A percentile compares a stretch with the other conserved stretches of the same genome.
phyloP scores from a whole-genome alignment of 768 basidiomycete genomes.

The Boletales sp. region DNA sequence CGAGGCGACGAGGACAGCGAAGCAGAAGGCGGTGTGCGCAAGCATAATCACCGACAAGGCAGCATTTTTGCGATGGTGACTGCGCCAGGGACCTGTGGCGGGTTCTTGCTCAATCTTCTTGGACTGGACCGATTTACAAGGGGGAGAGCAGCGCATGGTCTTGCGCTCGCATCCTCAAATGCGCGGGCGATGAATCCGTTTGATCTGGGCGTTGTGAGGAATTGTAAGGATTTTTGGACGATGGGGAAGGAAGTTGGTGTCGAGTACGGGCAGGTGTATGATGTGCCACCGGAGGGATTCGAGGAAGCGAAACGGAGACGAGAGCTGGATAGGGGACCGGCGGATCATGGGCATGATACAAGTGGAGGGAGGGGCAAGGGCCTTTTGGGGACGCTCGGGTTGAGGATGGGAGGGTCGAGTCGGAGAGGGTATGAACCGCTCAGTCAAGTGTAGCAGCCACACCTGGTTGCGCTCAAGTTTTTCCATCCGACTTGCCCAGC shows the following conservation, averaged over 20 bases:
- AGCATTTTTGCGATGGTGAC: constrained; percentile 32
- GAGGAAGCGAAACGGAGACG: constrained; percentile 62
- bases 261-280: constrained; percentile 86
- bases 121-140: constrained; percentile 94
- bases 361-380: constrained; percentile 39
- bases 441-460: constrained; percentile 21
- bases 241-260: constrained; percentile 82
- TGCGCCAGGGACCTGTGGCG: constrained; percentile 33
- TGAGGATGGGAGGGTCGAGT: constrained; percentile 35
- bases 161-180: constrained; percentile 54
- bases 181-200: constrained; percentile 86
- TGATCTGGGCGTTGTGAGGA: constrained; percentile 71
- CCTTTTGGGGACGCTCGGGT: constrained; percentile 31
- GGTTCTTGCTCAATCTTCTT: constrained; percentile 84
- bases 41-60: constrained; percentile 45
- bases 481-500: neutral
- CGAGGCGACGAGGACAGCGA: constrained; percentile 46
- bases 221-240: constrained; percentile 95
- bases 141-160: constrained; percentile 83
- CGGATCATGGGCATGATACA: constrained; percentile 45
- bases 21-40: constrained; percentile 31
- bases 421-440: constrained; percentile 35
- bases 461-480: too few relatives aligned
- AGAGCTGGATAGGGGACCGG: constrained; percentile 43
- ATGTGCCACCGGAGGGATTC: constrained; percentile 86